Evolutionary conservation across 179 eudicot species (phyloP).

Genomic region (Heliamphora pulchella): DNA sequence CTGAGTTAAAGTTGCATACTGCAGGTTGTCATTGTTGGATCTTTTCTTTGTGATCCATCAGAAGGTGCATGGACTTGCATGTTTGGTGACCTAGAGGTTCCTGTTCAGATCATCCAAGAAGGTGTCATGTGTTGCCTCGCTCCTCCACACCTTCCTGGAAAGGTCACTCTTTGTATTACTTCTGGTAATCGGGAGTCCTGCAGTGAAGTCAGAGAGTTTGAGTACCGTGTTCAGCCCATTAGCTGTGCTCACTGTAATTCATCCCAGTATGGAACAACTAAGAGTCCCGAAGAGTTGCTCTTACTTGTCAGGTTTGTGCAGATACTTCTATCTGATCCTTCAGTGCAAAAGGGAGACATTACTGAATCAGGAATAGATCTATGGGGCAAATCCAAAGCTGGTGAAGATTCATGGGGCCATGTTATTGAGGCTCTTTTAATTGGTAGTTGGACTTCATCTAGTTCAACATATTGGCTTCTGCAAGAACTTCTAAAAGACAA

Average conservation of each 20-base stretch:
- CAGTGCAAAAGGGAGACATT: conserved; percentile 33
- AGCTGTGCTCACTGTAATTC: conserved; percentile 28
- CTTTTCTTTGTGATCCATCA: conserved; percentile 68
- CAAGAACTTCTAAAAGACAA: conserved; percentile 79
- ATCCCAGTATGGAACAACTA: conserved; percentile 37
- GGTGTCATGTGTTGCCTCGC: conserved; percentile 83
- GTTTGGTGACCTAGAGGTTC: conserved; percentile 89
- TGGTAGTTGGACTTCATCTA: conserved; percentile 48
- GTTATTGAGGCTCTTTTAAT: conserved; percentile 49
- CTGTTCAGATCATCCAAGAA: conserved; percentile 62
- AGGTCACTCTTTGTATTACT: conserved; percentile 68
- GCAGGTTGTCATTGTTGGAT: conserved; percentile 86
- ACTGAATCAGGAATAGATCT: conserved; percentile 33
- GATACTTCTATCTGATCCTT: conserved; percentile 49
- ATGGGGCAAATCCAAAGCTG: conserved; percentile 28
- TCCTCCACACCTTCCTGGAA: conserved; percentile 69
- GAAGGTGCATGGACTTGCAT: conserved; percentile 66
- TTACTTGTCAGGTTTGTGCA: conserved; percentile 68
- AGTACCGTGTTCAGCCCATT: conserved; percentile 48
- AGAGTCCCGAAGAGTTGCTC: conserved; percentile 58
- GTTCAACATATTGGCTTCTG: conserved; percentile 70
- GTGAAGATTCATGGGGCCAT: conserved; percentile 55
- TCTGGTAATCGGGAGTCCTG: conserved; percentile 70
- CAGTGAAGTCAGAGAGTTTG: conserved; percentile 91
- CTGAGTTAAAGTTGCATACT: conserved; percentile 17